A percentile compares a stretch with the other conserved stretches of the same genome.
Evolutionary conservation across 202 grass and related monocot genomes (phyloP).

Genomic region (Dendrocalamus latiflorus): DNA sequence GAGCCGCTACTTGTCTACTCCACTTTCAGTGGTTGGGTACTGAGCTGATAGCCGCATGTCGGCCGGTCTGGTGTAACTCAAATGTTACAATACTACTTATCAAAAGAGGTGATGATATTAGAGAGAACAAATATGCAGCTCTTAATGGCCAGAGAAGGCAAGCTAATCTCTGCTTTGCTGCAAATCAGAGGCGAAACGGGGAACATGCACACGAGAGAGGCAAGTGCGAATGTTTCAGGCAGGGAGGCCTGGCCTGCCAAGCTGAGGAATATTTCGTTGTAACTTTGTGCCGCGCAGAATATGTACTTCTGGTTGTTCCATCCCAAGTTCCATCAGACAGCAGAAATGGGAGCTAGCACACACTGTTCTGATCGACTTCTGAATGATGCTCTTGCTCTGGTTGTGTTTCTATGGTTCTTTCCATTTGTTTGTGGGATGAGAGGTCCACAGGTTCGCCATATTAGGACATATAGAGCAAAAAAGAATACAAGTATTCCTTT

Average conservation of each 20-base stretch:
- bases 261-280: neutral
- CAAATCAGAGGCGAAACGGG: neutral
- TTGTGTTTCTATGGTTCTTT: no score
- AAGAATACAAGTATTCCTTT: neutral
- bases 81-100: neutral
- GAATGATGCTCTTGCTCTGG: no score
- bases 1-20: neutral
- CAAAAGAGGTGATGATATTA: neutral
- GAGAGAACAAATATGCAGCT: neutral
- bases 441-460: no score
- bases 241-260: neutral
- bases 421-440: no score
- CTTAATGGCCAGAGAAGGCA: neutral
- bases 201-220: neutral
- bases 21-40: neutral
- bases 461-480: no score
- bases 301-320: neutral
- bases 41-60: neutral
- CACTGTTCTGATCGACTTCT: neutral
- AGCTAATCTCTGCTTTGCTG: neutral
- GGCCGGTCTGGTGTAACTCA: neutral
- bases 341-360: neutral
- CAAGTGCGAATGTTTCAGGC: neutral
- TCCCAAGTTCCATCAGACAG: slow-evolving; percentile 2
- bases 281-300: slow-evolving; percentile 2